phyloP scores from a whole-genome alignment of 805 yeast species.

The Blastobotrys americana region DNA sequence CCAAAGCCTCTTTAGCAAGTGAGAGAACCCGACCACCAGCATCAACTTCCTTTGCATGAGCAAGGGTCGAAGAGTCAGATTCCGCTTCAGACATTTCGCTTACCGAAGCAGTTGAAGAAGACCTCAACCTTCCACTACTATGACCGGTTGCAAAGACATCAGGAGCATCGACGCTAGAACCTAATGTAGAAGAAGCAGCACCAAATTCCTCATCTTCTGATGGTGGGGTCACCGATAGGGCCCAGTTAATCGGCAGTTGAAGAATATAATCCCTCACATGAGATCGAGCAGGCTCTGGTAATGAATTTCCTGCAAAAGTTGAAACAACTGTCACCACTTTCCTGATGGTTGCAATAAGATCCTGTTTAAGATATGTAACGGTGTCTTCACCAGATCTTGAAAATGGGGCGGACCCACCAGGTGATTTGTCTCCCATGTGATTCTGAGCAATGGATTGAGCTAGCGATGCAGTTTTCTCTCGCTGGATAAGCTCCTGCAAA shows the following conservation, averaged over 20 bases:
- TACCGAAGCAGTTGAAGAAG: not conserved
- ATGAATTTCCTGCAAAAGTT: constrained; percentile 67
- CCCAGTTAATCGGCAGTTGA: constrained; percentile 69
- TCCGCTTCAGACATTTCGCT: not conserved
- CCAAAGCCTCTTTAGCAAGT: constrained; percentile 82
- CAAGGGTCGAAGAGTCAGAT: constrained; percentile 2
- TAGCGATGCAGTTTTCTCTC: constrained; percentile 28
- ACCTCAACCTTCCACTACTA: not conserved
- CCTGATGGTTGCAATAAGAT: constrained; percentile 80
- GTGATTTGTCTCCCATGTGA: constrained; percentile 13
- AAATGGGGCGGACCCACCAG: not conserved
- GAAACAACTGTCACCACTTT: constrained; percentile 82
- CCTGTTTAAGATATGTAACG: constrained; percentile 51
- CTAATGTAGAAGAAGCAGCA: not conserved
- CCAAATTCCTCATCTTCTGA: not conserved
- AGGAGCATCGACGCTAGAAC: not conserved
- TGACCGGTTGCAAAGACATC: not conserved
- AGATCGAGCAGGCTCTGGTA: constrained; percentile 71
- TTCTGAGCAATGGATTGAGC: constrained; percentile 24
- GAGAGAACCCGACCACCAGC: constrained; percentile 65
- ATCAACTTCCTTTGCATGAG: constrained; percentile 22
- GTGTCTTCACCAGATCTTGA: constrained; percentile 19
- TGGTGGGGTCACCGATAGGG: constrained; percentile 33
- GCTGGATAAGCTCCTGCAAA: constrained; percentile 48
- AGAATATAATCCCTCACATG: constrained; percentile 75